phyloP scores from a whole-genome alignment of 345 rosid species.

The Nephelium lappaceum region DNA sequence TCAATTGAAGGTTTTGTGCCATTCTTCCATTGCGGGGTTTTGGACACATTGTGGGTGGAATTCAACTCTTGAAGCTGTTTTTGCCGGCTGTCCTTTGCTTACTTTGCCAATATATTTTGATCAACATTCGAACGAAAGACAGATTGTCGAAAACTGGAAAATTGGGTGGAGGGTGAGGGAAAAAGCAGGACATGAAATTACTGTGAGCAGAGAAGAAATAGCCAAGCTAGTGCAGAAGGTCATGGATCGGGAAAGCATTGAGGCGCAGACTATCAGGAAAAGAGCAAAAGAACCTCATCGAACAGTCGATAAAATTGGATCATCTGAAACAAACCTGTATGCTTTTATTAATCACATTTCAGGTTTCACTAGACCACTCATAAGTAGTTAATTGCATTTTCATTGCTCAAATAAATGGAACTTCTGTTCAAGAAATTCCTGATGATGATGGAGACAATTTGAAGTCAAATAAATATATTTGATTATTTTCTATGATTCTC shows the following conservation, averaged over 20 bases:
- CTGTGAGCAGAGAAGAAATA: conserved; percentile 18
- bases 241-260: conserved; percentile 5
- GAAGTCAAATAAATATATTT: too few relatives aligned
- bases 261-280: conserved; percentile 15
- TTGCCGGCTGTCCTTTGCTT: conserved; percentile 24
- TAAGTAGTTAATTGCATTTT: not conserved
- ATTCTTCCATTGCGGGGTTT: conserved; percentile 25
- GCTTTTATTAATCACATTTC: conserved; percentile 9
- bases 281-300: conserved; percentile 5
- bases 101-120: conserved; percentile 22
- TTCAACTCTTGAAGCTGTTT: conserved; percentile 30
- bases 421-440: not conserved
- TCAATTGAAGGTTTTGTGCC: conserved; percentile 24
- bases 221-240: not conserved
- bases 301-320: conserved; percentile 23
- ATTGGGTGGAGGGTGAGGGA: conserved; percentile 22
- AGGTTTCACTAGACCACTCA: not conserved
- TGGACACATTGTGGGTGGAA: conserved; percentile 37
- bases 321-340: conserved; percentile 18
- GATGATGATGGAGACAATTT: too few relatives aligned
- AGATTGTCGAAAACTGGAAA: conserved; percentile 26
- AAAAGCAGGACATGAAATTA: not conserved
- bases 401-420: not conserved
- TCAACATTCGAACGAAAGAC: conserved; percentile 18
- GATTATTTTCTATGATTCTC: too few relatives aligned